Evolutionary conservation across 2,329 filamentous ascomycete genomes (phyloP).

Genomic region (Curvularia sp.): DNA sequence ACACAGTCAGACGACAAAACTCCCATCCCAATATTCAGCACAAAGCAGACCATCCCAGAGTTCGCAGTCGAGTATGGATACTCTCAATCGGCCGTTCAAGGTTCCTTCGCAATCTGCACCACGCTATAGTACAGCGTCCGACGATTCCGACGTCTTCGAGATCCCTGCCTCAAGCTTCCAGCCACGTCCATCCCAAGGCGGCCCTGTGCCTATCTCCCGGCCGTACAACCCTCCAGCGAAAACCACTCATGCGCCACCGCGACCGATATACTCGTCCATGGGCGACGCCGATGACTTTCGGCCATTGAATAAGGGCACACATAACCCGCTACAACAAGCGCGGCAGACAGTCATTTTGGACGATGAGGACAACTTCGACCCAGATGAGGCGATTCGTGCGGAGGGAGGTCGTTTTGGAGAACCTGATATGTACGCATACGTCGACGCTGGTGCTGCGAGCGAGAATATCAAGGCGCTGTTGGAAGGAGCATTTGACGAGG

Average conservation of each 20-base stretch:
- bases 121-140: conserved; percentile 36
- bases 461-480: conserved; percentile 82
- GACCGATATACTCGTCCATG: conserved; percentile 62
- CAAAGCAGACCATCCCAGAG: conserved; percentile 13
- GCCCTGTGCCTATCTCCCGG: conserved; percentile 54
- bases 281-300: conserved; percentile 51
- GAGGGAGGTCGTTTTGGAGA: conserved; percentile 60
- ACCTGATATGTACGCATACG: conserved; percentile 65
- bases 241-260: conserved; percentile 59
- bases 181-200: conserved; percentile 32
- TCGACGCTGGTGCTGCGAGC: conserved; percentile 73
- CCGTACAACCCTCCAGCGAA: conserved; percentile 56
- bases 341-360: conserved; percentile 52
- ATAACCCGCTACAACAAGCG: conserved; percentile 38
- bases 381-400: conserved; percentile 55
- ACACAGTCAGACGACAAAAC: conserved; percentile 53
- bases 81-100: conserved; percentile 26
- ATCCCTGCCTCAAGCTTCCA: conserved; percentile 47
- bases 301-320: conserved; percentile 43
- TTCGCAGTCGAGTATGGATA: conserved; percentile 7
- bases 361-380: conserved; percentile 57
- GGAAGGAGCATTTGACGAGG: conserved; percentile 80
- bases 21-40: conserved; percentile 30
- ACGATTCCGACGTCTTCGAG: conserved; percentile 44
- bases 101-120: conserved; percentile 25